Base-by-base conservation (phyloP, 768 basidiomycete genomes). In the Plicaturopsis crispa region DNA sequence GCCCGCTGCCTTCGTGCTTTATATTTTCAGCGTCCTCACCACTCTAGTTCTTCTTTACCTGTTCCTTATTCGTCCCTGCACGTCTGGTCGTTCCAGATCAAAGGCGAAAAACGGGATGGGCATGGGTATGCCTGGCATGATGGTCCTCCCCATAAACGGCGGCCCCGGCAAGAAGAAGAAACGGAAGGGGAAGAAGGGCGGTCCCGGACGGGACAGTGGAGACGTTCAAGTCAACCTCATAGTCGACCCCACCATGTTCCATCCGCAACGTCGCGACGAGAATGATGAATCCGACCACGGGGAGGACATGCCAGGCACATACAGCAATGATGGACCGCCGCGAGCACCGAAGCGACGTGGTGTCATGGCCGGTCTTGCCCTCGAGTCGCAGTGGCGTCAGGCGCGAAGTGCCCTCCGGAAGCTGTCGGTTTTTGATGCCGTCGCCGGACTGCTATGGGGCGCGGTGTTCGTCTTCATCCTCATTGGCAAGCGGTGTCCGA, bases 161-260 rank as follows among this genome's bases (percentile, higher is more conserved):
- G 57, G 75, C 8, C 65, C 63, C 0, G 67, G 66, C 1, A 66
- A 61, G 39, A 65, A 63, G 7, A 59, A 58, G 4, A 67, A 70
- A 56, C 64, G 63, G 48, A 66, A 66, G 44, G 62, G 57, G 23
- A 60, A 61, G 24, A 59, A 58, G 31, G 61, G 59, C n/a, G 60
- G 56, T 48, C 36, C 36, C 4, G 33, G 30, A 6, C 41, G 44
- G 5, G 61, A 50, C 8, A 57, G 48, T 23, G 66, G 69, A 4
- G 72, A 73, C 48, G 74, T 84, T 2, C 82, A 84, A 43, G 78
- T 84, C 35, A 84, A 84, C 54, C 62, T 84, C 32, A 83, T 84
- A 43, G 78, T 84, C 21, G 80, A 83, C 48, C 81, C 82, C 5
- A 62, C 62, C 5, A 70, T 73, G 41, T 79, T 84, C 43, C 63